Base-by-base conservation (phyloP, 441 rosid species). In the Kokia cookei region DNA sequence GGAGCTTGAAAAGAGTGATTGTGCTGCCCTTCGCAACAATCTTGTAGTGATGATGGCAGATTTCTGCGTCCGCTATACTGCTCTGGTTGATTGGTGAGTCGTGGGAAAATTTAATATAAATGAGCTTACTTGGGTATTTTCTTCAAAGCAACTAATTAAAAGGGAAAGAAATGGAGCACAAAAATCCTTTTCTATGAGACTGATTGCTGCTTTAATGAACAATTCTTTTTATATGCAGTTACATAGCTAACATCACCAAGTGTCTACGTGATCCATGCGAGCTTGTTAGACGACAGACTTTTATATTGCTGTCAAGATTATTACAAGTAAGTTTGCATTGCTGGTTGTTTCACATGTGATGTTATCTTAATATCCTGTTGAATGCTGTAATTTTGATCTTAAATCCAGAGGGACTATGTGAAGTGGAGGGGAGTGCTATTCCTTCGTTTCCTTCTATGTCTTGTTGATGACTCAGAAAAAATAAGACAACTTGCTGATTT, bases 351-450 rank as follows among this genome's bases (percentile, higher is more conserved):
- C 17, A 10, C 37, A 54, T 7, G 70, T 77, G 64, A 74, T 32
- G 26, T n/a, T 54, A 71, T 76, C 59, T 54, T 35, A 17, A 50
- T 61, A 47, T 4, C 22, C 14, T 22, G 72, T 32, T 50, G 37
- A 14, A 32, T 42, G 35, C 77, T 54, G 17, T 75, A 69, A 75
- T 58, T 53, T 68, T 66, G 54, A 75, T 80, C 55, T 79, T 55
- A 29, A 48, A 37, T 71, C 73, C 82, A 95, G 99, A 90, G 97
- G 86, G 99, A 93, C 85, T 95, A 95, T 24, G 98, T 95, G 68
- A 93, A 95, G 87, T 93, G 99, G 99, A 89, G 93, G 82, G 98
- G 98, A 73, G 83, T 90, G 63, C 95, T 91, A 77, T 95, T 95
- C 79, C 92, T 93, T 71, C 87, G 95, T 1, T 93, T 95, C 80